phyloP scores from a whole-genome alignment of 441 rosid species.

The Croton setiger region DNA sequence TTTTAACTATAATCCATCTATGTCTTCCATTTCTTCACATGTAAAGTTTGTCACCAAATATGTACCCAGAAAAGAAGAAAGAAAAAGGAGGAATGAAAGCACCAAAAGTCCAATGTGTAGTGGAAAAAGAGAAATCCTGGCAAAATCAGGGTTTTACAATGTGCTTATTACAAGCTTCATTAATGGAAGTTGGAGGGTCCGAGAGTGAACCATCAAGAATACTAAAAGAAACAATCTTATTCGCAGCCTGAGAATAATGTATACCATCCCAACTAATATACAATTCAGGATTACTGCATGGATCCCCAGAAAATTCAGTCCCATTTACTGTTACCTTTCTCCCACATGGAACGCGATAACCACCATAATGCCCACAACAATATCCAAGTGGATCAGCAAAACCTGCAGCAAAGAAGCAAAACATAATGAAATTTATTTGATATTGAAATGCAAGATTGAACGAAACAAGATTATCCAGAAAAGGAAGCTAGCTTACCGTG shows the following conservation, averaged over 20 bases:
- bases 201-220: slow-evolving; percentile 44
- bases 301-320: slow-evolving; percentile 49
- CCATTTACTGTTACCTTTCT: slow-evolving; percentile 49
- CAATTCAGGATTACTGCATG: slow-evolving; percentile 43
- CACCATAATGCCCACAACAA: slow-evolving; percentile 56
- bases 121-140: too few relatives aligned
- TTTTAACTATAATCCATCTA: too few relatives aligned
- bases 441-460: slow-evolving; percentile 16
- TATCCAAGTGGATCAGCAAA: slow-evolving; percentile 54
- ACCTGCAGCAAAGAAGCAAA: slow-evolving; percentile 31
- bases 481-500: slow-evolving; percentile 10
- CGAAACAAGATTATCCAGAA: neutral
- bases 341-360: slow-evolving; percentile 55
- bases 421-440: neutral
- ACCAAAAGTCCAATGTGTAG: too few relatives aligned
- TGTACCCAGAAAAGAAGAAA: too few relatives aligned
- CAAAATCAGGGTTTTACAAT: neutral
- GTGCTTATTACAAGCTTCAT: slow-evolving; percentile 20
- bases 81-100: too few relatives aligned
- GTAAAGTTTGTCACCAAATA: too few relatives aligned
- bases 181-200: slow-evolving; percentile 26
- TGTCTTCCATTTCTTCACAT: too few relatives aligned
- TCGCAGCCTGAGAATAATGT: slow-evolving; percentile 62
- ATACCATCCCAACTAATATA: slow-evolving; percentile 75
- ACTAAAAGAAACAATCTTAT: slow-evolving; percentile 36